phyloP scores from a whole-genome alignment of 371 early-diverging fungal genomes.

The Quaeritorhiza haematococci region DNA sequence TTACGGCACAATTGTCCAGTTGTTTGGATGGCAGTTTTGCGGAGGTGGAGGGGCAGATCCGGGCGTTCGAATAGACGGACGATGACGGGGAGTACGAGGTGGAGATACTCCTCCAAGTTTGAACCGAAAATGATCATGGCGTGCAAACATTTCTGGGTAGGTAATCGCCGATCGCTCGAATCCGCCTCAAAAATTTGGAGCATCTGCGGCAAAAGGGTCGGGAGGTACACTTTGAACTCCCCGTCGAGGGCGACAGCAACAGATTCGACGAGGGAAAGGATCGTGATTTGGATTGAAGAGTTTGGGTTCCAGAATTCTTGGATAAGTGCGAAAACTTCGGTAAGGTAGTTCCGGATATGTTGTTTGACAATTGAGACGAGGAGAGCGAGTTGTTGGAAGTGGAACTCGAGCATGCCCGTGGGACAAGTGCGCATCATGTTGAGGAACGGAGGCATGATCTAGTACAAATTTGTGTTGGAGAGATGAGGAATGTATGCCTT shows the following conservation, averaged over 20 bases:
- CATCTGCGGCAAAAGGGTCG: conserved; percentile 77
- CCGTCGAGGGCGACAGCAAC: conserved; percentile 81
- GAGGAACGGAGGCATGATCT: conserved; percentile 49
- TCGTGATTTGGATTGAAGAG: conserved; percentile 70
- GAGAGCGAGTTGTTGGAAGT: conserved; percentile 81
- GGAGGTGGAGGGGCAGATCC: conserved; percentile 60
- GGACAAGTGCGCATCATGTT: conserved; percentile 73
- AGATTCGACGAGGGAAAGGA: conserved; percentile 79
- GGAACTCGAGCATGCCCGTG: conserved; percentile 75
- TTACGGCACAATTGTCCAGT: conserved; percentile 73
- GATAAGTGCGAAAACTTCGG: conserved; percentile 74
- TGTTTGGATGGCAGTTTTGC: conserved; percentile 72
- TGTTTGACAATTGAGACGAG: conserved; percentile 85
- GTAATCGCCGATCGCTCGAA: conserved; percentile 60
- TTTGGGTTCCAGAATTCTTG: conserved; percentile 75
- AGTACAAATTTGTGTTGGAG: conserved; percentile 1
- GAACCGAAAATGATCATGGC: conserved; percentile 81
- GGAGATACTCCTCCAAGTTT: conserved; percentile 90
- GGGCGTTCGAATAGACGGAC: conserved; percentile 75
- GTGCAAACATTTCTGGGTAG: conserved; percentile 76
- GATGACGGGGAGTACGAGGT: conserved; percentile 84
- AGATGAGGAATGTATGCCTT: neutral
- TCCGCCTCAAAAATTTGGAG: conserved; percentile 71
- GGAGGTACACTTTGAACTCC: conserved; percentile 79
- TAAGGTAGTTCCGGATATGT: conserved; percentile 80